Conservation (phyloP, 805 yeast genomes). For the Starmerella sp. region DNA sequence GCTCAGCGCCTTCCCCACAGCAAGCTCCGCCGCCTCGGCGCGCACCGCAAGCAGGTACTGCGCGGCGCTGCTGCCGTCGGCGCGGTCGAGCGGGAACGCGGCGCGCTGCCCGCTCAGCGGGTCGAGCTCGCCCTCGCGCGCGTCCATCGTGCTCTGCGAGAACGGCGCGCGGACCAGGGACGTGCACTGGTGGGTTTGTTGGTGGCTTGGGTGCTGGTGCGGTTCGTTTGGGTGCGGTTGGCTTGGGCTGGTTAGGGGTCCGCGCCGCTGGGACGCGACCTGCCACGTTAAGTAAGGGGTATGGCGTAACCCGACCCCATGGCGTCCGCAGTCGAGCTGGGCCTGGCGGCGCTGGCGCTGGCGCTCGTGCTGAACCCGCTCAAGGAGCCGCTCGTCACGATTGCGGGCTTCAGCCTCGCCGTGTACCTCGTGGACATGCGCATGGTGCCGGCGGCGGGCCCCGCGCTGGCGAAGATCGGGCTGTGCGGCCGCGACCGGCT, state of each 20-base stretch:
- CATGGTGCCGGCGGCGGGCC: slow-evolving; percentile 22
- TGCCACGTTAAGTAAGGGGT: not conserved
- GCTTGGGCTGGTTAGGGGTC: too few relatives aligned
- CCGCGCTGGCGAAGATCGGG: slow-evolving; percentile 38
- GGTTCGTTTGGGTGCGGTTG: too few relatives aligned
- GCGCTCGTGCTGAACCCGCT: slow-evolving; percentile 16
- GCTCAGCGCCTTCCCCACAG: slow-evolving; percentile 2
- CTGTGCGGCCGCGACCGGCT: slow-evolving; percentile 77
- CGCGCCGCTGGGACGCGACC: not conserved
- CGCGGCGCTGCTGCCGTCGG: not conserved
- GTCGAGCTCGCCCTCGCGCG: slow-evolving; percentile 10
- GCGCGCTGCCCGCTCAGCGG: slow-evolving; percentile 15
- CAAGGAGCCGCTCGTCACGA: slow-evolving; percentile 13
- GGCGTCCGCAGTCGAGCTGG: not conserved
- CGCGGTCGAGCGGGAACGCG: slow-evolving; percentile 26
- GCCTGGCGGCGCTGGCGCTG: slow-evolving; percentile 14
- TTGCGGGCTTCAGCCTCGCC: slow-evolving; percentile 16
- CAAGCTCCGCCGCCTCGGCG: slow-evolving; percentile 11
- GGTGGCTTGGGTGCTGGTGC: too few relatives aligned
- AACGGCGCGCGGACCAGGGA: not conserved
- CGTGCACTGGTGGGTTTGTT: too few relatives aligned
- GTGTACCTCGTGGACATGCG: slow-evolving; percentile 8
- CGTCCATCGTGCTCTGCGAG: not conserved
- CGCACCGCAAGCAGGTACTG: slow-evolving; percentile 15
- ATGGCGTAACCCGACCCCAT: not conserved